Evolutionary conservation across 345 rosid genomes (phyloP), one percentile per base, ranked within the genome.

Genomic region (Linum tenue): DNA sequence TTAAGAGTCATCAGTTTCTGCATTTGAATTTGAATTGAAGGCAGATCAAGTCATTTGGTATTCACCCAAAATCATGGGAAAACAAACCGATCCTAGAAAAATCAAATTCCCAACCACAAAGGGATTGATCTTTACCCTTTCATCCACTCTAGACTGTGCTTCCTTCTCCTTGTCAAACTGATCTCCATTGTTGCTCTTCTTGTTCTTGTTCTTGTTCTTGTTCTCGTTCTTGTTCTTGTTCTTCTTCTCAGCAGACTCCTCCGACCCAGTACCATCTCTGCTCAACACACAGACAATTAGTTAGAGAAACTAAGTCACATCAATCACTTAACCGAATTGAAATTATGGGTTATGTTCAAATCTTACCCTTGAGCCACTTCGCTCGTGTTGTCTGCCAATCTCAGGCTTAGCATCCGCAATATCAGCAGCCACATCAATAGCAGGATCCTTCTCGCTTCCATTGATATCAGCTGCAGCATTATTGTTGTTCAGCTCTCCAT

Each of bases 1-100:
- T 35, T 41, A 10, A 72, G 60, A 1, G 69, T 67, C 64, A 42
- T 60, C 44, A 6, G 12, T n/a, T 56, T 44, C 72, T 73, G 69
- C 51, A 51, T 48, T 10, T 1, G 3, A 55, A 64, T 7, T 11
- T 43, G 9, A n/a, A 43, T 43, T 43, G 31, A 22, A 42, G 48
- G 9, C 48, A 42, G n/a, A 42, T 42, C 8, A 5, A 42, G 6
- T 1, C 6, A 43, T 5, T 4, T 7, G 50, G 10, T 5, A 48
- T 15, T 48, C 14, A 48, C 14, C 53, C 9, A 43, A 5, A n/a
- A 43, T 43, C 50, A 11, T 22, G 31, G 31, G 31, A 22, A 22
- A 22, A 22, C 31, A 22, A 22, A 22, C 31, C 1, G 1, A 22
- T 5, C 50, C 6, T 5, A 43, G 6, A 41, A 4, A 41, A 41